Evolutionary conservation across 2,329 filamentous ascomycete genomes (phyloP), one percentile per base, ranked within the genome.

Genomic region (Fusarium odoratissimum): DNA sequence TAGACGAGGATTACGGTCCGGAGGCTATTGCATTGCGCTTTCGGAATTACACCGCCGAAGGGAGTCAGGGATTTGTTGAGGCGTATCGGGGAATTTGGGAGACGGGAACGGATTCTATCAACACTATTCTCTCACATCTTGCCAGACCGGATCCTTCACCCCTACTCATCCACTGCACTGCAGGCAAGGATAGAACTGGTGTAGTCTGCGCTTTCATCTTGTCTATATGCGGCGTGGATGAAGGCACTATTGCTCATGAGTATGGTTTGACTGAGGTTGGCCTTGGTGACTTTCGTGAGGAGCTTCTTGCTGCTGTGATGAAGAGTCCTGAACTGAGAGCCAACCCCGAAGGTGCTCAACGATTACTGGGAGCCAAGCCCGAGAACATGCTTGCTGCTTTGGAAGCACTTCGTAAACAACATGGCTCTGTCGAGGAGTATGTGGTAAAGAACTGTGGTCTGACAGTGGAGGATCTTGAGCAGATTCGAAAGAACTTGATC

Each of bases 131-230:
- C 42, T 78, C 81, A 21, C 88, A 93, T 74, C 82, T 94, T 12
- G 80, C 88, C 76, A 71, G 75, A 23, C 73, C 77, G 8, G 78
- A 84, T 5, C 75, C 81, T 5, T 70, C 82, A 3, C 89, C 91
- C 12, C 81, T 92, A 14, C 83, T 94, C 11, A 83, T 94, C 12
- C 92, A 95, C 77, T 95, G 93, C 80, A 93, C 92, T 0, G 92
- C 91, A 0, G 93, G 93, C 17, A 95, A 95, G 81, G 93, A 95
- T 79, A 86, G 93, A 46, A 95, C 93, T 0, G 93, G 93, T 5
- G 86, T 95, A 8, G 82, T 94, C 48, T 88, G 89, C 54, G 92
- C 91, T 6, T 75, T 95, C 44, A 79, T 95, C 13, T 84, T 94
- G 42, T 82, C 87, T 31, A 84, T 94, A 33, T 90, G 90, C 13